Conservation (phyloP, 306 rosid genomes). For the Ziziphus jujuba region DNA sequence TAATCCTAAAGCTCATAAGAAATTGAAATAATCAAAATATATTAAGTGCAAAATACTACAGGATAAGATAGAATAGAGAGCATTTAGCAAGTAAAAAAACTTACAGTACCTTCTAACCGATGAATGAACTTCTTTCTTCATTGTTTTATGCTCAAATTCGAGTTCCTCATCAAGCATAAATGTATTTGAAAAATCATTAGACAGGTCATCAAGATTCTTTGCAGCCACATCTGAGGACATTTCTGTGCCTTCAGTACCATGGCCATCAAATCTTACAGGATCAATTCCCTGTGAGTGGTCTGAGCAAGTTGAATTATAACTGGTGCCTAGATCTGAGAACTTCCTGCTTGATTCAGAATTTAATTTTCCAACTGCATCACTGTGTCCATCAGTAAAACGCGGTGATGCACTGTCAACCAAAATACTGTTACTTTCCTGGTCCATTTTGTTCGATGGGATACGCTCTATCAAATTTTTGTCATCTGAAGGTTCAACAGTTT, state of each 20-base stretch:
- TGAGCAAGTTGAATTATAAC: slow-evolving; percentile 14
- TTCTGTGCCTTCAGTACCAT: slow-evolving; percentile 40
- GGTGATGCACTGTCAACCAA: slow-evolving; percentile 30
- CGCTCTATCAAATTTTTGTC: slow-evolving; percentile 23
- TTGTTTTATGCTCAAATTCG: slow-evolving; percentile 69
- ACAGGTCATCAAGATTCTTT: slow-evolving; percentile 48
- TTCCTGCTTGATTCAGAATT: slow-evolving; percentile 24
- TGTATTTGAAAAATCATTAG: slow-evolving; percentile 76
- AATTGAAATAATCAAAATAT: neutral
- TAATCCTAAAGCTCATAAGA: too few relatives aligned
- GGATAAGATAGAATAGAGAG: slow-evolving; percentile 1
- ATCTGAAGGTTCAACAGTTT: slow-evolving; percentile 34
- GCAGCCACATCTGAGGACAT: slow-evolving; percentile 30
- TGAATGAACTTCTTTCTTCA: slow-evolving; percentile 49
- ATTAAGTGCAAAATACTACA: neutral
- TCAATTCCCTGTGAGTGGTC: slow-evolving; percentile 35
- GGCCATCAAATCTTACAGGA: slow-evolving; percentile 18
- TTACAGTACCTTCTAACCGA: slow-evolving; percentile 56
- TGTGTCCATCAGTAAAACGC: slow-evolving; percentile 18
- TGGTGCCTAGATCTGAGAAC: slow-evolving; percentile 24
- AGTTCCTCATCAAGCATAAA: slow-evolving; percentile 98
- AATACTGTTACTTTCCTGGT: slow-evolving; percentile 30
- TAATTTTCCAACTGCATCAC: slow-evolving; percentile 18
- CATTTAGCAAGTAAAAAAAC: slow-evolving; percentile 14
- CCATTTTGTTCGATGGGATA: slow-evolving; percentile 16